Base-by-base conservation (phyloP, 805 yeast genomes). In the Zygosaccharomyces lentus region DNA sequence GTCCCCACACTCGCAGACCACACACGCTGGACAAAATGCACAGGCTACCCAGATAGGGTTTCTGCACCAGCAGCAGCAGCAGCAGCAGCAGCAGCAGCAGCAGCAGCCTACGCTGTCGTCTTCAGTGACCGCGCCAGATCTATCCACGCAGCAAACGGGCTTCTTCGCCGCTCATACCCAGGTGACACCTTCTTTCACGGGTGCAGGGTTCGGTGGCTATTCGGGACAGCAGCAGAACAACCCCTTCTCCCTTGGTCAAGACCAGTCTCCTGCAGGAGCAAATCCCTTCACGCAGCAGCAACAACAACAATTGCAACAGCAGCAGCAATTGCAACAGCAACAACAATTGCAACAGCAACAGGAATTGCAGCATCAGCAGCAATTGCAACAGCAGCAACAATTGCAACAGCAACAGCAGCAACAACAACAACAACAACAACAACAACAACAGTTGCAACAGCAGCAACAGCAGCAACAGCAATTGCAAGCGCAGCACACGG, bases 151-250 rank as follows among this genome's bases (percentile, higher is more conserved):
- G 26, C 57, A 52, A 29, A 57, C 64, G 1, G 64, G 64, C 12
- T 57, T 60, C 41, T 59, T 47, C 47, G 55, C 67, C 13, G 48
- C 62, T 7, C 55, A 55, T 40, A 41, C 52, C 35, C 62, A 53
- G 34, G 51, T 68, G 10, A 61, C 56, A 13, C 64, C 70, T 13
- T 56, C 69, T 3, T 71, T 65, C 50, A 78, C 83, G 5, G 84
- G 83, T 10, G 73, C 73, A 29, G 85, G 84, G 0, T 79, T 80
- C 61, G 84, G 84, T 9, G 81, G 80, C 1, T 75, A 72, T 55
- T 45, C 64, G 2, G 21, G 19, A 29, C 64, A 67, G 3, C 68
- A 66, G 3, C 57, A 68, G 6, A 59, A 58, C n/a, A 67, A 71
- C 49, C 75, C 75, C 34, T 71, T 72, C 51, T 54, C 70, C 2